Evolutionary conservation across 2,329 filamentous ascomycete genomes (phyloP).

Genomic region (Sporothrix schenckii): DNA sequence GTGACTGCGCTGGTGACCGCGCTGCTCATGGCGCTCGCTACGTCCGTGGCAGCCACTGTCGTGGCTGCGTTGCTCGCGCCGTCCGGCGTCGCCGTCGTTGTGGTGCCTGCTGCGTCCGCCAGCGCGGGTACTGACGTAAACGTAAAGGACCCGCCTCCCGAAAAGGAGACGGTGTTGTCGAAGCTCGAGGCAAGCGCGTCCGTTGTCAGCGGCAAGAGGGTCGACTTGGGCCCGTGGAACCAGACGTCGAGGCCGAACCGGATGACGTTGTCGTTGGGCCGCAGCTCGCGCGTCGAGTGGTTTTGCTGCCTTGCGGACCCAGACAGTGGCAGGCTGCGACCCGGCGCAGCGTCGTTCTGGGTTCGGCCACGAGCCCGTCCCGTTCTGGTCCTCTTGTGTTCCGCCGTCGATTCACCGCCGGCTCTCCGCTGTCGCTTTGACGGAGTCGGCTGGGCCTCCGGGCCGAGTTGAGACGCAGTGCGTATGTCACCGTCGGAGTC

Average conservation of each 20-base stretch:
- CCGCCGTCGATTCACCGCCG: background rate
- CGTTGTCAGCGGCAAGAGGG: background rate
- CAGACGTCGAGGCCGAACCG: background rate
- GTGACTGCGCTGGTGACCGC: background rate
- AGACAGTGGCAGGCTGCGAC: background rate
- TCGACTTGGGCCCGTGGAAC: background rate
- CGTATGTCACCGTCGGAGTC: background rate
- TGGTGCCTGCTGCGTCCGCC: background rate
- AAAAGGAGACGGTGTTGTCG: background rate
- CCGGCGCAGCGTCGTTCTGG: background rate
- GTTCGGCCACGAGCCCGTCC: background rate
- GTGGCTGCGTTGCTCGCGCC: background rate
- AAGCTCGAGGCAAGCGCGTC: background rate
- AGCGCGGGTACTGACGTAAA: background rate
- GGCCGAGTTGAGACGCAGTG: too few relatives aligned
- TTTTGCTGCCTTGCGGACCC: background rate
- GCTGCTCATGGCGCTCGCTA: background rate
- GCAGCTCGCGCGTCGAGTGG: background rate
- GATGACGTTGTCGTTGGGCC: background rate
- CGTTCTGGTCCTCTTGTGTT: background rate
- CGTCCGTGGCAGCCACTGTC: too few relatives aligned
- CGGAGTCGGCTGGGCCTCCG: too few relatives aligned
- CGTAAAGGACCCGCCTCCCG: background rate
- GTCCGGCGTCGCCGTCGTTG: background rate
- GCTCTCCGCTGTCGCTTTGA: background rate